phyloP scores from a whole-genome alignment of 2,329 filamentous ascomycete species.

The Botrytis tulipae region DNA sequence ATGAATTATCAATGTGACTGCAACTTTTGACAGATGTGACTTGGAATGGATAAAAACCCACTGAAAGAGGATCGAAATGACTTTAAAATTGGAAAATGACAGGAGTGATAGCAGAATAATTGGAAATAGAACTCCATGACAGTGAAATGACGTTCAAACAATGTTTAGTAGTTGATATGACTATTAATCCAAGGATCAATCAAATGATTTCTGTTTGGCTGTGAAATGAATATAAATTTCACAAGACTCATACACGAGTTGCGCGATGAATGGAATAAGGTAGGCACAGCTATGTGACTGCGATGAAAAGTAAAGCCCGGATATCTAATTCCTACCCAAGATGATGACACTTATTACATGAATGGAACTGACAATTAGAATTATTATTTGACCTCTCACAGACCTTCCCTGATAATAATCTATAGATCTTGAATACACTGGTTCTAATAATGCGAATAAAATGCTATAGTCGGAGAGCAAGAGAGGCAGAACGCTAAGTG shows the following conservation, averaged over 20 bases:
- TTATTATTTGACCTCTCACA: not conserved
- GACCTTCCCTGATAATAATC: not conserved
- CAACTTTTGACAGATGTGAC: not conserved
- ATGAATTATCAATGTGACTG: not conserved
- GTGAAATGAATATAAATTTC: not conserved
- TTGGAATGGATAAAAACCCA: not conserved
- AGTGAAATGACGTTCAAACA: not conserved
- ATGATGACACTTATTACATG: not conserved
- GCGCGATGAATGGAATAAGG: not conserved
- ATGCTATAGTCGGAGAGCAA: not conserved
- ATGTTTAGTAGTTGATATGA: not conserved
- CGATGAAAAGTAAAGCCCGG: not conserved
- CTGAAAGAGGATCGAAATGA: not conserved
- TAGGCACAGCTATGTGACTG: too few relatives aligned
- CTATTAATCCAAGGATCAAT: not conserved
- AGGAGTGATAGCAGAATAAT: not conserved
- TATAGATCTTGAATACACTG: not conserved
- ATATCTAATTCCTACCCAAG: not conserved
- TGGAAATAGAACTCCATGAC: not conserved
- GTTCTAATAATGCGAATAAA: not conserved
- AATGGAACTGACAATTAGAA: not conserved
- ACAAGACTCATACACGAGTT: too few relatives aligned
- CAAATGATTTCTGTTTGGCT: not conserved
- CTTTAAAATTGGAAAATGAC: not conserved
- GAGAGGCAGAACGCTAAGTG: not conserved